Evolutionary conservation across 768 basidiomycete genomes (phyloP), one percentile per base, ranked within the genome.

Genomic region (Pisolithus marmoratus): DNA sequence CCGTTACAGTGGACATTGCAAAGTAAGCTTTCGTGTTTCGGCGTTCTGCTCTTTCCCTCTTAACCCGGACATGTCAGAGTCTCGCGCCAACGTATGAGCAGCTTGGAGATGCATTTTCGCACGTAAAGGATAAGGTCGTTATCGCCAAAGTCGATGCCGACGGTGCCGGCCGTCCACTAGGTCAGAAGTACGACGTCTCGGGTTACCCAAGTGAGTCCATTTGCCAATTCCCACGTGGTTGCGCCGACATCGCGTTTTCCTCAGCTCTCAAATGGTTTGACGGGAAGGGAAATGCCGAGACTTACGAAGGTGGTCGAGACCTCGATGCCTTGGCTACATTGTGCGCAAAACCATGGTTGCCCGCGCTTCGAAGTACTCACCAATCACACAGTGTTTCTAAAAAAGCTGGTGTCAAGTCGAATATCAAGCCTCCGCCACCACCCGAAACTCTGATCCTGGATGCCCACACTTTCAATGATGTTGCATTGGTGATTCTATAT

Each of bases 111-210:
- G 87, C 87, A n/a, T 97, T 83, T 63, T 70, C 79, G 4, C 79
- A 85, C 49, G 81, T 77, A 48, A 86, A 86, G 56, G 84, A 91
- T 63, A 90, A 89, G 64, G 87, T 97, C 20, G 60, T 90, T 47
- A 80, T 97, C 58, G 94, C 92, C 49, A 95, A 95, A 64, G 85
- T 94, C 11, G 93, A 97, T 58, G 93, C 93, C 1, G 94, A 97
- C 63, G 91, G 92, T 46, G 85, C 65, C 38, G 94, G 93, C 46
- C 85, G 83, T 60, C 75, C 83, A 3, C 63, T 93, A 38, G 94
- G 90, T 51, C 69, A 80, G 58, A 82, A 84, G 70, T 92, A 82
- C 62, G 92, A 80, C 12, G 87, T 95, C 20, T 81, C 76, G 12
- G 92, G 91, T 29, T 95, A 78, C 72, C 93, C 93, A 15, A 95